Percentiles rank a stretch among this genome's conserved stretches.
These are phyloP conservation scores for Plasmodium gonderi DNA, from an alignment of 169 alveolate genomes.

Conservation along the genomic window DNA sequence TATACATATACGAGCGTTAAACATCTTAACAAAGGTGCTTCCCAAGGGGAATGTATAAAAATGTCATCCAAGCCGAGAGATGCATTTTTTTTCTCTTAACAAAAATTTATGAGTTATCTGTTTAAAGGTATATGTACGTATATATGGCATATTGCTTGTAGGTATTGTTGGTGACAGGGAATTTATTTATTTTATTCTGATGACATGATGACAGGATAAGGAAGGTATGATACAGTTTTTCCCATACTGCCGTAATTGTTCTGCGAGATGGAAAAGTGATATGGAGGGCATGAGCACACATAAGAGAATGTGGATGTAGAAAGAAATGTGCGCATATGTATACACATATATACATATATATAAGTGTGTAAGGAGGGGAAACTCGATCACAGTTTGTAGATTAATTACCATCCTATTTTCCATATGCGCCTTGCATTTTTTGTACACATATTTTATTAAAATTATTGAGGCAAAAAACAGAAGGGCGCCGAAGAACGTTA, in stretches of 20 bases:
- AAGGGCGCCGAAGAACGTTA: conserved; percentile 4
- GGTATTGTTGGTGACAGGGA: background rate
- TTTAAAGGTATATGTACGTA: background rate
- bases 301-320: too few species aligned
- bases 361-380: background rate
- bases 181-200: background rate
- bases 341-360: background rate
- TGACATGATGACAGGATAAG: background rate
- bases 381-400: background rate
- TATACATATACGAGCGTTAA: background rate
- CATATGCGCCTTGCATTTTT: background rate
- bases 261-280: background rate
- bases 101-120: background rate
- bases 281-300: background rate
- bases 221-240: background rate
- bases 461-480: conserved; percentile 1
- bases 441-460: conserved; percentile 27
- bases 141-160: background rate
- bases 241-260: background rate
- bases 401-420: conserved; percentile 30
- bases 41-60: background rate
- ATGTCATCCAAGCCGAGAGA: background rate
- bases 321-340: background rate
- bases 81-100: background rate
- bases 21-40: background rate